Conservation (phyloP, 306 rosid species). For the Gastrolobium bilobum region DNA sequence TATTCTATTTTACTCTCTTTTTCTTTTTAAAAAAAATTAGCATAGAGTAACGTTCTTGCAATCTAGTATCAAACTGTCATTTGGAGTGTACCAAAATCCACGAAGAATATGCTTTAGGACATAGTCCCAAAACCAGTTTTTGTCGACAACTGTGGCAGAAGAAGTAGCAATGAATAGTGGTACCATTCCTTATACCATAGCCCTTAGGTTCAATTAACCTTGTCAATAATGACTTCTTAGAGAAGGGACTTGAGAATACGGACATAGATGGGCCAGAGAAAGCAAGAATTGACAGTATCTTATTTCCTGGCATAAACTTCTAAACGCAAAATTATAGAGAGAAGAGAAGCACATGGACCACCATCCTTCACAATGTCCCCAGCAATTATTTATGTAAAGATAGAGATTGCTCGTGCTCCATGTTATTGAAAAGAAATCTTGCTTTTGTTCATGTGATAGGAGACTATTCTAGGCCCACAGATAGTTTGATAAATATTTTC, state of each 20-base stretch:
- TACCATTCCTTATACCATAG: conserved; percentile 13
- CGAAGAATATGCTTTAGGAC: conserved; percentile 39
- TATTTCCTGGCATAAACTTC: conserved; percentile 54
- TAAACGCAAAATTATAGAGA: conserved; percentile 51
- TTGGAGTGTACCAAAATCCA: conserved; percentile 48
- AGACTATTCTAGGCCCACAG: conserved; percentile 69
- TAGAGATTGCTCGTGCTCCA: conserved; percentile 57
- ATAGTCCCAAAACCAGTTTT: conserved; percentile 48
- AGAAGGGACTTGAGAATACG: conserved; percentile 54
- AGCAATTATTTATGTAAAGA: conserved; percentile 62
- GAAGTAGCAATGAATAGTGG: conserved; percentile 49
- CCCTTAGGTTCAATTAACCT: conserved; percentile 50
- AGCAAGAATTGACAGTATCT: conserved; percentile 54
- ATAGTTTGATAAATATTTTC: conserved; percentile 54
- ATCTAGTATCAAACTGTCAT: conserved; percentile 30
- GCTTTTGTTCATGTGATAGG: conserved; percentile 70
- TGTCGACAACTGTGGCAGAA: conserved; percentile 36
- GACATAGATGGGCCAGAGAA: conserved; percentile 55
- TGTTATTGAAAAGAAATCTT: conserved; percentile 65
- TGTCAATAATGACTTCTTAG: conserved; percentile 49
- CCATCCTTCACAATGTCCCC: conserved; percentile 54
- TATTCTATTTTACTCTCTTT: not conserved
- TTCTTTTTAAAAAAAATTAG: not conserved
- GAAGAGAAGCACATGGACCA: conserved; percentile 63
- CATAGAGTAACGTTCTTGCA: conserved; percentile 27